Evolutionary conservation across 192 early-diverging fungal genomes (phyloP).

Genomic region (Coemansia erecta): DNA sequence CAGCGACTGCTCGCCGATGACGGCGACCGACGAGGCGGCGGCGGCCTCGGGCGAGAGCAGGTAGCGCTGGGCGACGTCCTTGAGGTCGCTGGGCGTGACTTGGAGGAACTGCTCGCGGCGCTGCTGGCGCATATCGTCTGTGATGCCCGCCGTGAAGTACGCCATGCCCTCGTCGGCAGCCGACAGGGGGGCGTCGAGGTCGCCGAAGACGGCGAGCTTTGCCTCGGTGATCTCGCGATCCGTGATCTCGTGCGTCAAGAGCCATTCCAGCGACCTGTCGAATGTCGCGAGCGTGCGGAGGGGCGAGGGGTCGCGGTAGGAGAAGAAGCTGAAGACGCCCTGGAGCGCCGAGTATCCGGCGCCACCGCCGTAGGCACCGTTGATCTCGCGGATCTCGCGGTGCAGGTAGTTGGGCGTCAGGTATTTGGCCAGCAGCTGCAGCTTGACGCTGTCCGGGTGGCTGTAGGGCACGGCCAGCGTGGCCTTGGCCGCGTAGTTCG

Average conservation of each 20-base stretch:
- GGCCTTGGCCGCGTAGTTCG: conserved; percentile 78
- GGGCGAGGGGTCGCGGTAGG: conserved; percentile 88
- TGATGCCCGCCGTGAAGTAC: conserved; percentile 73
- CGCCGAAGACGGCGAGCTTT: conserved; percentile 84
- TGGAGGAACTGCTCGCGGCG: conserved; percentile 76
- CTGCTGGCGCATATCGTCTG: conserved; percentile 83
- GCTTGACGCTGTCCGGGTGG: conserved; percentile 73
- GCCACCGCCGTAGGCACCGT: conserved; percentile 96
- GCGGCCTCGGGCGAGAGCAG: conserved; percentile 26
- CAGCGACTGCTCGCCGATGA: conserved; percentile 47
- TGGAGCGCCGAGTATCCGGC: conserved; percentile 67
- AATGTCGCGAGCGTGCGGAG: conserved; percentile 74
- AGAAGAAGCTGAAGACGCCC: conserved; percentile 84
- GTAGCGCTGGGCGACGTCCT: conserved; percentile 69
- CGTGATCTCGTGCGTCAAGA: conserved; percentile 40
- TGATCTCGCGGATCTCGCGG: conserved; percentile 94
- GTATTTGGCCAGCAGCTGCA: conserved; percentile 78
- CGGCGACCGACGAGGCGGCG: conserved; percentile 25
- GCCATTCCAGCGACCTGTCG: conserved; percentile 65
- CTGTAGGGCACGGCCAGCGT: conserved; percentile 82
- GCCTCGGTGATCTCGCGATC: conserved; percentile 81
- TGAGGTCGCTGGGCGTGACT: too few species aligned
- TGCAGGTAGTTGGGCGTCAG: conserved; percentile 88
- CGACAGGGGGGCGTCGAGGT: conserved; percentile 80
- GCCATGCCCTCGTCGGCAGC: conserved; percentile 83